Evolutionary conservation across 768 basidiomycete genomes (phyloP).

Genomic region (Podaxis sp.): DNA sequence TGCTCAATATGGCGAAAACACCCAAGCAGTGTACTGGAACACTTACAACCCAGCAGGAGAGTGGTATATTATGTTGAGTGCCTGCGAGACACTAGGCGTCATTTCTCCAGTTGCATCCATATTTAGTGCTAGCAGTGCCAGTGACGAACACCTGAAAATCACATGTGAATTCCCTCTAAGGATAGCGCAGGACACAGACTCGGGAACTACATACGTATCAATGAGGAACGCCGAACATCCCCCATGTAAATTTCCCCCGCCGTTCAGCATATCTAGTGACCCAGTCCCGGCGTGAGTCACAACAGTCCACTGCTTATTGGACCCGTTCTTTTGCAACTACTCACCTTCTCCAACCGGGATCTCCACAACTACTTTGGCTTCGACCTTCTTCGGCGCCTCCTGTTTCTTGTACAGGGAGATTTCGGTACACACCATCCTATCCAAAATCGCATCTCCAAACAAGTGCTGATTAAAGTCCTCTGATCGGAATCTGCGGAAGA

Average conservation of each 20-base stretch:
- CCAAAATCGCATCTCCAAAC: slow-evolving; percentile 21
- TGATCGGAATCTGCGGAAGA: slow-evolving; percentile 13
- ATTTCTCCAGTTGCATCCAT: slow-evolving; percentile 21
- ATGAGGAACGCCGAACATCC: slow-evolving; percentile 52
- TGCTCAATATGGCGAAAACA: not conserved
- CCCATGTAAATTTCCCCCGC: slow-evolving; percentile 43
- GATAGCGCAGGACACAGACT: not conserved
- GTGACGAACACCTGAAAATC: slow-evolving; percentile 41
- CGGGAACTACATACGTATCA: slow-evolving; percentile 37
- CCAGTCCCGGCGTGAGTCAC: not conserved
- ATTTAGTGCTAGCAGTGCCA: slow-evolving; percentile 37
- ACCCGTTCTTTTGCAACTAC: not conserved
- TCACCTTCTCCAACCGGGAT: slow-evolving; percentile 37
- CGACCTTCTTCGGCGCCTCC: slow-evolving; percentile 37
- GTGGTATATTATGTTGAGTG: slow-evolving; percentile 50
- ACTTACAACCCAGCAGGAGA: slow-evolving; percentile 49
- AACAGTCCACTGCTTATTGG: not conserved
- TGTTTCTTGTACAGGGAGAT: slow-evolving; percentile 32
- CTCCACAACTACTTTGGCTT: slow-evolving; percentile 40
- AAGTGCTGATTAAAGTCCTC: slow-evolving; percentile 10
- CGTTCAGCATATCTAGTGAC: slow-evolving; percentile 51
- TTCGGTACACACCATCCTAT: slow-evolving; percentile 30
- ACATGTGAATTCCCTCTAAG: not conserved
- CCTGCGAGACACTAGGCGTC: slow-evolving; percentile 40
- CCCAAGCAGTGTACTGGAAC: not conserved